Percentiles rank a stretch among this genome's conserved stretches.
Evolutionary conservation across 495 filamentous ascomycete genomes (phyloP).

Genomic region (Penicillium psychrofluorescens): DNA sequence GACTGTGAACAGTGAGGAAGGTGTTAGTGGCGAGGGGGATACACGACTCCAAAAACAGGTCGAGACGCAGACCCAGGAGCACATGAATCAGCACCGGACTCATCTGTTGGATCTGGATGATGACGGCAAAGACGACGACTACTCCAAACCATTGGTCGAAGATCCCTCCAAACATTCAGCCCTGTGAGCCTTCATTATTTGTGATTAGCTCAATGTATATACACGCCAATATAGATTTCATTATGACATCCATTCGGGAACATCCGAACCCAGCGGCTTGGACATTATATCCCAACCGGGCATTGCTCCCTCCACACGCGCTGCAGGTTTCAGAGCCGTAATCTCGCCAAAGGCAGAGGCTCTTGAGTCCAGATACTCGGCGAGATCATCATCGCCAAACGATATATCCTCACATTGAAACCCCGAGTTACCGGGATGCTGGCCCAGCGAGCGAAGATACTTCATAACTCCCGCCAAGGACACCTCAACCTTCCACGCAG

Average conservation of each 20-base stretch:
- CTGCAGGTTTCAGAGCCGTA: slow-evolving; percentile 14
- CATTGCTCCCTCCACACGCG: slow-evolving; percentile 13
- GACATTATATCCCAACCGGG: slow-evolving; percentile 24
- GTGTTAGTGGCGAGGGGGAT: slow-evolving; percentile 29
- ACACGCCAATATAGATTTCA: too few species aligned
- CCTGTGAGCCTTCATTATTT: neutral
- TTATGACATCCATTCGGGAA: too few species aligned
- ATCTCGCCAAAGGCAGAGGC: slow-evolving; percentile 16
- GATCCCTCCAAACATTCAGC: slow-evolving; percentile 16
- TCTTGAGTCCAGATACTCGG: slow-evolving; percentile 11
- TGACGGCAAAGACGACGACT: slow-evolving; percentile 2
- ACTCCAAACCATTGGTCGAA: slow-evolving; percentile 11
- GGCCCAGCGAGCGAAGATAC: slow-evolving; percentile 18
- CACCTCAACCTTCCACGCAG: slow-evolving; percentile 50
- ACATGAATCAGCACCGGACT: slow-evolving; percentile 23
- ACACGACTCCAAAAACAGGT: slow-evolving; percentile 34
- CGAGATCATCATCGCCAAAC: slow-evolving; percentile 7
- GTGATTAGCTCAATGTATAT: too few species aligned
- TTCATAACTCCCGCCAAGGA: slow-evolving; percentile 26
- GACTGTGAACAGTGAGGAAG: slow-evolving; percentile 22
- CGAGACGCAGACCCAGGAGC: slow-evolving; percentile 48
- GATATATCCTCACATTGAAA: slow-evolving; percentile 11
- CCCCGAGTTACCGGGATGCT: slow-evolving; percentile 8
- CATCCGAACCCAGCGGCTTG: slow-evolving; percentile 14
- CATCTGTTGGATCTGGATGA: slow-evolving; percentile 18